Base-by-base conservation (phyloP, 1,284 basidiomycete genomes). In the Rhodotorula sp. region DNA sequence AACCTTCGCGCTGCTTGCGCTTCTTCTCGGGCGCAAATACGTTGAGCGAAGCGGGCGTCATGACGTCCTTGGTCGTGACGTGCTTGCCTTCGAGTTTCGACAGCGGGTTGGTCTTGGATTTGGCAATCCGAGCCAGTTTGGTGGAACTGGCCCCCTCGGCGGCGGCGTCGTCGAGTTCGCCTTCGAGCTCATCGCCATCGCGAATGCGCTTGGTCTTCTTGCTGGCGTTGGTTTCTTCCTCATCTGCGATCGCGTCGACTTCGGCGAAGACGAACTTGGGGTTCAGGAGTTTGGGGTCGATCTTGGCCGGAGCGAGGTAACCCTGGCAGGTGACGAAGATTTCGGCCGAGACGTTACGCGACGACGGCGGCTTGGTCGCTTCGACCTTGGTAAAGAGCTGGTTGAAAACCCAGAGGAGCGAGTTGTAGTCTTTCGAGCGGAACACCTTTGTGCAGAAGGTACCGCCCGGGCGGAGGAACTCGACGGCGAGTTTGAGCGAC, bases 391-490 rank as follows among this genome's bases (percentile, higher is more conserved):
- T 88, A 82, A 99, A 99, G 54, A 99, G 84, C 83, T 99, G 96
- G 77, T 89, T 91, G 83, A 99, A 99, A 30, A 99, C 95, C 95
- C 96, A 99, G 78, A 99, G 89, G 72, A 99, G 88, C 79, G 91
- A 93, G 84, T 99, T 99, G 84, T 99, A 99, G 81, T 99, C 96
- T 74, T 90, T 92, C 82, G 93, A 96, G 74, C 96, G 88, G 86
- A 99, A 99, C 69, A 99, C 94, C 83, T 99, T 99, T 48, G 96
- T 98, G 55, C 99, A 90, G 80, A 99, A 99, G 37, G 90, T 92
- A 65, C 95, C 95, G 53, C 95, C 96, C 80, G 95, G 94, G 58
- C 85, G 84, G 71, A 99, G 85, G 80, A 99, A 99, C 79, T 99
- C 95, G 65, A 94, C 93, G 22, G 96, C 95, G 69, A 99, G 88